A percentile compares a stretch with the other conserved stretches of the same genome.
Conservation (phyloP, 371 early-diverging fungal species). For the Entomophthora muscae region DNA sequence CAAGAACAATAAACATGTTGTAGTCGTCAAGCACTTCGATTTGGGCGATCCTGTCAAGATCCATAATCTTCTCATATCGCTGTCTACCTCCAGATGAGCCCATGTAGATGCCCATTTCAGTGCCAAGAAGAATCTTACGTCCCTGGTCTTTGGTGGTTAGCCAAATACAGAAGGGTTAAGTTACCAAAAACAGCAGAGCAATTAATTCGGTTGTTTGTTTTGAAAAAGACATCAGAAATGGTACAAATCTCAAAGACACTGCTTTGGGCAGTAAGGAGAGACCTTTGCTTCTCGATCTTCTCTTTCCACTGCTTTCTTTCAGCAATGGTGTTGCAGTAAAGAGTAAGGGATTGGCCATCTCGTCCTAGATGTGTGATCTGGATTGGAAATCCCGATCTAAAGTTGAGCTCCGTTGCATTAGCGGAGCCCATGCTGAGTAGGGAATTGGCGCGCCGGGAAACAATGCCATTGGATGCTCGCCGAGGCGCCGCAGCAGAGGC, state of each 20-base stretch:
- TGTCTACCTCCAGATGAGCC: slow-evolving; percentile 16
- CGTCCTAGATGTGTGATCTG: slow-evolving; percentile 60
- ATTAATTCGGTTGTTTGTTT: slow-evolving; percentile 39
- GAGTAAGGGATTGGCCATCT: slow-evolving; percentile 32
- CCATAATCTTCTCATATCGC: slow-evolving; percentile 31
- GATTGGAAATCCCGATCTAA: slow-evolving; percentile 31
- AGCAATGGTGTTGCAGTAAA: slow-evolving; percentile 53
- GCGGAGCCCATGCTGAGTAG: slow-evolving; percentile 18
- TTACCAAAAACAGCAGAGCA: slow-evolving; percentile 50
- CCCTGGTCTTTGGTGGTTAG: slow-evolving; percentile 25
- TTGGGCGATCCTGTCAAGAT: slow-evolving; percentile 67
- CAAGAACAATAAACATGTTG: slow-evolving; percentile 53
- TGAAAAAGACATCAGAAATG: slow-evolving; percentile 21
- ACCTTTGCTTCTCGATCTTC: slow-evolving; percentile 51
- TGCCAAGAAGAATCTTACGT: slow-evolving; percentile 55
- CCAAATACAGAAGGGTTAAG: slow-evolving; percentile 1
- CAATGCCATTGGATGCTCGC: slow-evolving; percentile 6
- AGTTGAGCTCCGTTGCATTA: slow-evolving; percentile 16
- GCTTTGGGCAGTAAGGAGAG: slow-evolving; percentile 25
- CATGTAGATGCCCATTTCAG: slow-evolving; percentile 64
- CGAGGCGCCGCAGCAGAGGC: slow-evolving; percentile 9
- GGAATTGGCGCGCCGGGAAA: slow-evolving; percentile 16
- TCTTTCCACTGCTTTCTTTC: slow-evolving; percentile 70
- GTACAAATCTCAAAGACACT: slow-evolving; percentile 37
- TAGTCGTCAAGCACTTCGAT: slow-evolving; percentile 61